These are phyloP conservation scores for Marasmius sp. DNA, from an alignment of 1,284 basidiomycete genomes.

Conservation along the genomic window DNA sequence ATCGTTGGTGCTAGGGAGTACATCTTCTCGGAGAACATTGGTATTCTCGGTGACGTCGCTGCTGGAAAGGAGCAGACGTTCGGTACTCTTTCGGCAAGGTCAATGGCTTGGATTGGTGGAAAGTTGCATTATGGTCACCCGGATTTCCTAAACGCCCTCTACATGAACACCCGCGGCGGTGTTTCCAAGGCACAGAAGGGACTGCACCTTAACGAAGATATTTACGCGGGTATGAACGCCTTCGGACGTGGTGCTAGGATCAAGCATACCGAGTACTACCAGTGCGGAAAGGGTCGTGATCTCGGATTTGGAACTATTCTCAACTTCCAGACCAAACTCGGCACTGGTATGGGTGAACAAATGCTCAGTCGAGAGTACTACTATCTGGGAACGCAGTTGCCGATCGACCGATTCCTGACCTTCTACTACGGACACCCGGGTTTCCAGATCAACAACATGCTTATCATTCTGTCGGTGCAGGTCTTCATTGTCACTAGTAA, in stretches of 20 bases:
- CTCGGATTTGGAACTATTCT: slow-evolving; percentile 98
- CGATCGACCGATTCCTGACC: slow-evolving; percentile 97
- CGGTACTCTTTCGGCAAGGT: slow-evolving; percentile 93
- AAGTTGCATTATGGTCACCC: slow-evolving; percentile 99
- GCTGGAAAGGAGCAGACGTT: slow-evolving; percentile 99
- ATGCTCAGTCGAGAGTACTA: slow-evolving; percentile 99
- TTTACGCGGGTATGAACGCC: slow-evolving; percentile 98
- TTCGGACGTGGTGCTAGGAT: slow-evolving; percentile 96
- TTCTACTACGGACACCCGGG: slow-evolving; percentile 99
- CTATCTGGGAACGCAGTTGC: slow-evolving; percentile 98
- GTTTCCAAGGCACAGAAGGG: slow-evolving; percentile 99
- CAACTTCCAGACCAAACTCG: slow-evolving; percentile 99
- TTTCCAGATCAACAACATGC: slow-evolving; percentile 99
- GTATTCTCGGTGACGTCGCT: slow-evolving; percentile 97
- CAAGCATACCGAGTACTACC: slow-evolving; percentile 99
- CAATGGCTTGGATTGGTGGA: slow-evolving; percentile 96
- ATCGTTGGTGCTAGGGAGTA: slow-evolving; percentile 99
- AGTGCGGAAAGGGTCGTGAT: slow-evolving; percentile 98
- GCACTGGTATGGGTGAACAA: slow-evolving; percentile 99
- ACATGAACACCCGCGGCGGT: slow-evolving; percentile 98
- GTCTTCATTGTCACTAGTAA: slow-evolving; percentile 84
- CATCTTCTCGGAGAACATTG: slow-evolving; percentile 99
- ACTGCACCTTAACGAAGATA: slow-evolving; percentile 98
- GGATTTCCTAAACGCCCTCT: slow-evolving; percentile 97
- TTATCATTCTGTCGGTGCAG: slow-evolving; percentile 94